These are phyloP conservation scores for Biscutella laevigata DNA, from an alignment of 441 rosid species.

Conservation along the genomic window DNA sequence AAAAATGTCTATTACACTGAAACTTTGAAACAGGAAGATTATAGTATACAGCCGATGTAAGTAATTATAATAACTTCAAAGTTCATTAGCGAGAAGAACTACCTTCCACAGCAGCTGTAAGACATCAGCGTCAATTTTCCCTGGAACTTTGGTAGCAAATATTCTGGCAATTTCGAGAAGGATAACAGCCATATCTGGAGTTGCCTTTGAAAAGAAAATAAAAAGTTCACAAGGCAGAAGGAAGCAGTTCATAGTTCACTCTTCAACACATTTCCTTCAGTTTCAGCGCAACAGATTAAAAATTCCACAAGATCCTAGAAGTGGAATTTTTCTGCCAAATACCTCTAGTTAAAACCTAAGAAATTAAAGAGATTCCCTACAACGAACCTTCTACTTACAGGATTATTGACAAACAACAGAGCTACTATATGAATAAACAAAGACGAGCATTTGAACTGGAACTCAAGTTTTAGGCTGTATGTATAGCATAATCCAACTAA, in stretches of 20 bases:
- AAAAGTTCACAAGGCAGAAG: not conserved
- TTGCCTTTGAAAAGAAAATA: constrained; percentile 45
- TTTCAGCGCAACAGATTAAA: not conserved
- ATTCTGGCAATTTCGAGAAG: constrained; percentile 98
- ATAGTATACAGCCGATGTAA: not conserved
- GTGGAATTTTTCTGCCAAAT: constrained; percentile 7
- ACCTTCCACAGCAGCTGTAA: constrained; percentile 97
- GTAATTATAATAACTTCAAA: not conserved
- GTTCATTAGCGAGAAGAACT: constrained; percentile 20
- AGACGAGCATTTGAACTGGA: no score
- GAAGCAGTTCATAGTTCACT: not conserved
- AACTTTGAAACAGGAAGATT: constrained; percentile 5
- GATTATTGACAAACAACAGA: not conserved
- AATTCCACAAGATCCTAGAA: not conserved
- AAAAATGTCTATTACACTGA: not conserved
- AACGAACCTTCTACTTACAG: not conserved
- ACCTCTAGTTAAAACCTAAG: not conserved
- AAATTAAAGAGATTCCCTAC: not conserved
- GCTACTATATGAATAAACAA: not conserved
- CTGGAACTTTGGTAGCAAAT: constrained; percentile 99
- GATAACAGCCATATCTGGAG: constrained; percentile 99
- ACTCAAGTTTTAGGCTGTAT: no score
- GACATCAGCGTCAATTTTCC: constrained; percentile 98
- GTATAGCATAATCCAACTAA: no score
- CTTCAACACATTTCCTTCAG: not conserved